These are phyloP conservation scores for Thuja plicata DNA, from an alignment of 83 land plant species.

Conservation along the genomic window DNA sequence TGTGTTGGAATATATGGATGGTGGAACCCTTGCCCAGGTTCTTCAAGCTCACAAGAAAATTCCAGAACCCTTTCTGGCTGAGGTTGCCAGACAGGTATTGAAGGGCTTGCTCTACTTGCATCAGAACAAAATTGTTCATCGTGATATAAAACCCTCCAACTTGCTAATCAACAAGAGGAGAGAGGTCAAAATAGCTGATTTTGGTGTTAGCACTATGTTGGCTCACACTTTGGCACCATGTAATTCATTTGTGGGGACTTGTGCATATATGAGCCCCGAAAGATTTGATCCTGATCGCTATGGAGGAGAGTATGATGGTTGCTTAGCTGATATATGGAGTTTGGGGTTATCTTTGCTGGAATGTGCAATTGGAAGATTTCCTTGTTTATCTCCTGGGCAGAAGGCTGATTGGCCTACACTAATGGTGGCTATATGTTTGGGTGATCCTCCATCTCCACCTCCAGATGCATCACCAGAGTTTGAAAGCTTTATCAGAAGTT, in stretches of 20 bases:
- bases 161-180: constrained; percentile 30
- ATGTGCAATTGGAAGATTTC: constrained; percentile 41
- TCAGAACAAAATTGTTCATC: constrained; percentile 38
- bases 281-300: constrained; percentile 46
- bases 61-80: constrained; percentile 28
- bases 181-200: constrained; percentile 50
- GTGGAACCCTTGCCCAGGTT: constrained; percentile 38
- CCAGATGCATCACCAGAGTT: constrained; percentile 44
- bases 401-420: constrained; percentile 50
- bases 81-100: constrained; percentile 36
- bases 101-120: constrained; percentile 37
- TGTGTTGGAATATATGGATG: constrained; percentile 44
- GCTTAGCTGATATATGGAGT: constrained; percentile 49
- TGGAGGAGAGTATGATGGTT: constrained; percentile 36
- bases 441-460: constrained; percentile 45
- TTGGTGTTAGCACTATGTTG: constrained; percentile 46
- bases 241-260: constrained; percentile 46
- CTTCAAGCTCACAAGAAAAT: constrained; percentile 23
- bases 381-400: constrained; percentile 34
- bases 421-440: constrained; percentile 39
- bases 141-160: constrained; percentile 51
- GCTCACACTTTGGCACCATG: constrained; percentile 38
- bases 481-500: constrained; percentile 31
- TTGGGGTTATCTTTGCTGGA: constrained; percentile 43
- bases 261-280: constrained; percentile 56